Conservation (phyloP, 768 basidiomycete genomes). For the Collybiopsis confluens region DNA sequence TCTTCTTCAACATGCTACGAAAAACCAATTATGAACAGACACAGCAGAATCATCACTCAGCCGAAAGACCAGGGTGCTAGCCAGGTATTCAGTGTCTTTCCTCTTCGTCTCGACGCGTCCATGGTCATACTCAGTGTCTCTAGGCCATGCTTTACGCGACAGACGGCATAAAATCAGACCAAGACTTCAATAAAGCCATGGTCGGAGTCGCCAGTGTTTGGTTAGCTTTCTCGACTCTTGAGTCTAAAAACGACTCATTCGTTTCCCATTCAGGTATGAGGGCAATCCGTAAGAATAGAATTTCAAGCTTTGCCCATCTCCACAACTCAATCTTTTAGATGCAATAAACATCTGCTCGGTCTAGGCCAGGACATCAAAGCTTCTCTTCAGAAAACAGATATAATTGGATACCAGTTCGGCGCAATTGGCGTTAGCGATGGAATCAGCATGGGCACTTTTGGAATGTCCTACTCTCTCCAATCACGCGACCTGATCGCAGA, state of each 20-base stretch:
- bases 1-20: constrained; percentile 31
- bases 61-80: constrained; percentile 95
- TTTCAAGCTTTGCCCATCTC: not conserved
- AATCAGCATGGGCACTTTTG: constrained; percentile 95
- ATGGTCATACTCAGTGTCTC: not conserved
- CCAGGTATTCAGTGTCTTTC: constrained; percentile 47
- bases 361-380: constrained; percentile 85
- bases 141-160: constrained; percentile 99
- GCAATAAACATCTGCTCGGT: constrained; percentile 89
- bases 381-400: constrained; percentile 61
- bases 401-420: constrained; percentile 97
- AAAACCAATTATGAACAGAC: constrained; percentile 52
- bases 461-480: constrained; percentile 95
- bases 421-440: constrained; percentile 97
- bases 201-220: constrained; percentile 96
- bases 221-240: constrained; percentile 42
- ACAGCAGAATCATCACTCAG: constrained; percentile 81
- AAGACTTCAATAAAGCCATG: constrained; percentile 94
- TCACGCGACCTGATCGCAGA: constrained; percentile 98
- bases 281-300: constrained; percentile 81
- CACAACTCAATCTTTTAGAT: constrained; percentile 44
- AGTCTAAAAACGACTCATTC: constrained; percentile 12
- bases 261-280: constrained; percentile 71
- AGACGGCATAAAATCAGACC: constrained; percentile 75
- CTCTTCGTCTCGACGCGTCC: not conserved